Evolutionary conservation across 305 asterid species (phyloP).

Genomic region (Solanum chacoense): DNA sequence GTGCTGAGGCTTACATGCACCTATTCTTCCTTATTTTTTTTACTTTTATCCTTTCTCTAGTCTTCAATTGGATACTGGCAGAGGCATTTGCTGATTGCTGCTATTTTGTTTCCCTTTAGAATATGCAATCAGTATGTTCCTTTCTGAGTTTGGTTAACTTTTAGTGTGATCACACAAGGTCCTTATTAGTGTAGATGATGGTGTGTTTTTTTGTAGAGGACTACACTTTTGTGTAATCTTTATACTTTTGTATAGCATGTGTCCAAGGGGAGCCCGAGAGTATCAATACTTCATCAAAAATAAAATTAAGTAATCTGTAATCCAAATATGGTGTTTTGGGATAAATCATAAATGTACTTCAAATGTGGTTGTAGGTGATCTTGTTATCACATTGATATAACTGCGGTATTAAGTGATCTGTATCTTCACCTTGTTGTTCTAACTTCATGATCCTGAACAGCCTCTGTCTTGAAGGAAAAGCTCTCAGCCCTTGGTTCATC

Average conservation of each 20-base stretch:
- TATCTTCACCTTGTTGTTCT: constrained; percentile 9
- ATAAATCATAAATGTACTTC: background rate
- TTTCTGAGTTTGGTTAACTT: background rate
- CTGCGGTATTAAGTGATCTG: background rate
- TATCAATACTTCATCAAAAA: background rate
- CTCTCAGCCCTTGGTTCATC: constrained; percentile 96
- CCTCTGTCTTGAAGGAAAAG: constrained; percentile 93
- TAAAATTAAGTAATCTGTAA: background rate
- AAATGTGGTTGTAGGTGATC: background rate
- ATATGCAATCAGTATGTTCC: background rate
- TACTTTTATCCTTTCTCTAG: background rate
- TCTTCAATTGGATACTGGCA: background rate
- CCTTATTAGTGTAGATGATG: background rate
- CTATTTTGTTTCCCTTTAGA: background rate
- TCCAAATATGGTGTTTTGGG: background rate
- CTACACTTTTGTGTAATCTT: background rate
- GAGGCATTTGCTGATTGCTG: background rate
- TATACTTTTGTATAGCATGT: background rate
- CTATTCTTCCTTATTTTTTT: background rate
- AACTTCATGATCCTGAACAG: constrained; percentile 40
- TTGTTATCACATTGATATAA: background rate
- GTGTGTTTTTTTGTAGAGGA: background rate
- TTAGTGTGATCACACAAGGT: background rate
- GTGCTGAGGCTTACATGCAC: background rate
- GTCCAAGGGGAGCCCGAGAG: background rate